Evolutionary conservation across 176 grass and related monocot genomes (phyloP), one percentile per base, ranked within the genome.

Genomic region (Tillandsia leiboldiana): DNA sequence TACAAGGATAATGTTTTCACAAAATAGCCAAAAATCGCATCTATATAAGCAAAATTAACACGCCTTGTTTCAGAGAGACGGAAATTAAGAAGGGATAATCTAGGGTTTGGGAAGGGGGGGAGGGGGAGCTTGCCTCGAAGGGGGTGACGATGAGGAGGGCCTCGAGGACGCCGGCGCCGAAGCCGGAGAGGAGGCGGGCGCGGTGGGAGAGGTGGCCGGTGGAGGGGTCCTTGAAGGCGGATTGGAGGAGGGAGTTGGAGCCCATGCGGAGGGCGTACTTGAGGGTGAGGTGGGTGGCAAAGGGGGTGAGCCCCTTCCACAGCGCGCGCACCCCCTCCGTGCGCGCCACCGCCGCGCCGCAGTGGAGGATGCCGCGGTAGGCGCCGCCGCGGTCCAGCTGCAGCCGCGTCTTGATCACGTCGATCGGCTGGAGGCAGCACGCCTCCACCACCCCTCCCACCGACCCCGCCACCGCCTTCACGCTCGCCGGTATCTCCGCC

Each of bases 261-360:
- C 94, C 94, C 77, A 99, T 91, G 0, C 94, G 84, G 14, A 99
- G 89, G 23, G 94, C 76, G 86, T 99, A 99, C 84, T 99, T 99
- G 84, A 99, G 89, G 54, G 87, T 99, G 69, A 99, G 83, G 74
- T 99, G 94, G 2, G 94, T 99, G 65, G 94, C 94, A 79, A 99
- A 99, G 56, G 94, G 94, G 59, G 94, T 99, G 67, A 99, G 86
- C 1, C 94, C 94, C 79, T 99, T 99, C 94, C 89, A 99, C 53
- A 99, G 86, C 42, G 94, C 94, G 20, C 79, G 82, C 22, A 80
- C 87, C 65, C 94, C 94, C 83, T 99, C 94, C 9, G 94, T 70
- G 52, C 77, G 80, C 12, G 65, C 86, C 4, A 92, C 89, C 26
- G 84, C 90, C 48, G 77, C 12, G 49, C 93, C 89, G 73, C 93